Base-by-base conservation (phyloP, 129 eudicot genomes). In the Pittosporum tobira region DNA sequence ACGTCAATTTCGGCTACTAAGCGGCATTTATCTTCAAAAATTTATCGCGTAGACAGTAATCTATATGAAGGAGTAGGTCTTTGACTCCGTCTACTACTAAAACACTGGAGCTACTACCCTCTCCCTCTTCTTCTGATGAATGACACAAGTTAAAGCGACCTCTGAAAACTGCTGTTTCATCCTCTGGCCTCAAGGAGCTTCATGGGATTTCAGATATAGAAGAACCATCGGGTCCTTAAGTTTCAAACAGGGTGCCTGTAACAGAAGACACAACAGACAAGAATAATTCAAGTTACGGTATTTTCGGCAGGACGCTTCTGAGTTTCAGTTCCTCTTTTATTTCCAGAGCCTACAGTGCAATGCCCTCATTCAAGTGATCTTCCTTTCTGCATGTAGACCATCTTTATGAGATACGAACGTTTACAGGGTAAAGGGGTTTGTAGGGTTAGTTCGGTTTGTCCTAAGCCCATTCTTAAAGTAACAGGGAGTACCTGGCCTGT, bases 1-100 rank as follows among this genome's bases (percentile, higher is more conserved):
- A 64, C 85, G 6, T 78, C 94, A 40, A 50, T 91, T 57, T 57
- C 87, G 66, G 77, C 71, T 49, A 78, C 98, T 4, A 91, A 70
- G 53, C 78, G 71, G 29, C 77, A 76, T 60, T 74, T 91, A 59
- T 80, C 94, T 65, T 78, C 85, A 50, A 81, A 79, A 57, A 84
- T 91, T 47, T 88, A 86, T 29, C 82, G 77, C 1, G 82, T 79
- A 42, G 83, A 78, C 54, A 28, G 67, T 65, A 79, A 72, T 71
- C 70, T 78, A 57, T 84, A 78, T 42, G 96, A 86, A 51, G 61
- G 75, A 63, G 88, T 65, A 59, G 58, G 48, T 83, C 96, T 11
- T 48, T 79, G 71, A 88, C 94, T 56, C 65, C n/a, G n/a, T n/a
- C 81, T n/a, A 66, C 57, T 62, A 43, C 63, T n/a, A n/a, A n/a